phyloP scores from a whole-genome alignment of 805 yeast genomes.

The Candida khao-thaluensis region DNA sequence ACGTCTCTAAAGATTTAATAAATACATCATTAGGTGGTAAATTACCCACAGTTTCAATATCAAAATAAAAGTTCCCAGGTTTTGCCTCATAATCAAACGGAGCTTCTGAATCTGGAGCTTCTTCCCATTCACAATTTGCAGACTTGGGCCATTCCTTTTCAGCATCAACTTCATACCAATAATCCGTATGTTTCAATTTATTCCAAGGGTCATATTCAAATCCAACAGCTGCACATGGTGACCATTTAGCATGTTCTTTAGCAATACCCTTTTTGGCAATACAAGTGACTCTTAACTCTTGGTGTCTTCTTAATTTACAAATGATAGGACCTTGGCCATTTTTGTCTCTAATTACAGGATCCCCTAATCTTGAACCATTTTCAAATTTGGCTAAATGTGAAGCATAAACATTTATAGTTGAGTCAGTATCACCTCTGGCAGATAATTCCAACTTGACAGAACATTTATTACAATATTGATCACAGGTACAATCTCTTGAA shows the following conservation, averaged over 20 bases:
- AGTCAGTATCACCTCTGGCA: slow-evolving; percentile 87
- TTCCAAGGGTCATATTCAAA: slow-evolving; percentile 99
- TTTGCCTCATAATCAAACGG: slow-evolving; percentile 80
- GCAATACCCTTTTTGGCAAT: slow-evolving; percentile 97
- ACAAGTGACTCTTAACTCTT: slow-evolving; percentile 84
- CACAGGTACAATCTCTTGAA: slow-evolving; percentile 96
- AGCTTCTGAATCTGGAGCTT: slow-evolving; percentile 86
- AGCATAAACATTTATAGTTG: slow-evolving; percentile 87
- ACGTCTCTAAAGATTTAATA: slow-evolving; percentile 74
- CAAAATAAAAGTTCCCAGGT: slow-evolving; percentile 80
- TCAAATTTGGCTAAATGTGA: slow-evolving; percentile 59
- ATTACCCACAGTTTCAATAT: slow-evolving; percentile 90
- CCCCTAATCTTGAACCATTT: slow-evolving; percentile 58
- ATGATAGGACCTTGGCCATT: slow-evolving; percentile 82
- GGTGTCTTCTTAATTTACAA: slow-evolving; percentile 88
- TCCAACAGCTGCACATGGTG: slow-evolving; percentile 92
- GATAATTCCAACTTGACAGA: slow-evolving; percentile 82
- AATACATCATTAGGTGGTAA: slow-evolving; percentile 89
- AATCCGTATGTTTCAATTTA: slow-evolving; percentile 91
- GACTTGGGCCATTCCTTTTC: slow-evolving; percentile 92
- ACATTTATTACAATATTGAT: slow-evolving; percentile 94
- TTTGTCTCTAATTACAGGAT: slow-evolving; percentile 80
- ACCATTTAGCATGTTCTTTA: slow-evolving; percentile 98
- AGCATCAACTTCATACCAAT: slow-evolving; percentile 91
- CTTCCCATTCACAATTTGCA: slow-evolving; percentile 92